Evolutionary conservation across 2,329 filamentous ascomycete genomes (phyloP).

Genomic region (Endoconidiophora laricicola): DNA sequence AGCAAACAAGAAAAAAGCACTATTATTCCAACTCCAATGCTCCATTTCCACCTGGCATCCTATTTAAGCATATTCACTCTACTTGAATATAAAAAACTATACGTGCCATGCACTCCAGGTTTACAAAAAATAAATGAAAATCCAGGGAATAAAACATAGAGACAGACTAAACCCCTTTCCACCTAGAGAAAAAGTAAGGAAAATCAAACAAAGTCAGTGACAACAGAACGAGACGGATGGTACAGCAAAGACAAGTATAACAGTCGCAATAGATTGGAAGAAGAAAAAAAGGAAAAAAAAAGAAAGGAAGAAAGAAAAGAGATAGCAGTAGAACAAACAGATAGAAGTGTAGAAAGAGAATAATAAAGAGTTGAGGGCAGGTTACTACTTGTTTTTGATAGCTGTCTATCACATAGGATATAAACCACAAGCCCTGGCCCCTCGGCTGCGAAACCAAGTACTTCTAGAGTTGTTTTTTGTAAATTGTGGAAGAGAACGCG

Average conservation of each 20-base stretch:
- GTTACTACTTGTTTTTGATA: too few species aligned
- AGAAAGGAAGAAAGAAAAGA: constrained; percentile 24
- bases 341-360: too few species aligned
- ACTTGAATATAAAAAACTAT: constrained; percentile 16
- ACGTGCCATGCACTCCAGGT: constrained; percentile 1
- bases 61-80: constrained; percentile 1
- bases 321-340: constrained; percentile 12
- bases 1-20: constrained; percentile 15
- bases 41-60: too few species aligned
- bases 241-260: constrained; percentile 16
- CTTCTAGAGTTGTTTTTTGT: constrained; percentile 19
- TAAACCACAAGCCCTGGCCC: too few species aligned
- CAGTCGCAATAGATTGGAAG: constrained; percentile 3
- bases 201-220: neutral
- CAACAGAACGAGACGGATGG: constrained; percentile 22
- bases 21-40: neutral
- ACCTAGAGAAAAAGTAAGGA: too few species aligned
- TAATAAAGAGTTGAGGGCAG: too few species aligned
- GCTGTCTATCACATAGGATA: too few species aligned
- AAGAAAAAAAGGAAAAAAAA: constrained; percentile 19
- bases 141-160: constrained; percentile 7
- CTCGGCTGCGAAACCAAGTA: too few species aligned
- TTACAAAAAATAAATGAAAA: constrained; percentile 13
- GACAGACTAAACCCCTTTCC: too few species aligned
- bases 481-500: constrained; percentile 23